phyloP scores from a whole-genome alignment of 192 early-diverging fungal genomes.

The Jimgerdemannia lactiflua region DNA sequence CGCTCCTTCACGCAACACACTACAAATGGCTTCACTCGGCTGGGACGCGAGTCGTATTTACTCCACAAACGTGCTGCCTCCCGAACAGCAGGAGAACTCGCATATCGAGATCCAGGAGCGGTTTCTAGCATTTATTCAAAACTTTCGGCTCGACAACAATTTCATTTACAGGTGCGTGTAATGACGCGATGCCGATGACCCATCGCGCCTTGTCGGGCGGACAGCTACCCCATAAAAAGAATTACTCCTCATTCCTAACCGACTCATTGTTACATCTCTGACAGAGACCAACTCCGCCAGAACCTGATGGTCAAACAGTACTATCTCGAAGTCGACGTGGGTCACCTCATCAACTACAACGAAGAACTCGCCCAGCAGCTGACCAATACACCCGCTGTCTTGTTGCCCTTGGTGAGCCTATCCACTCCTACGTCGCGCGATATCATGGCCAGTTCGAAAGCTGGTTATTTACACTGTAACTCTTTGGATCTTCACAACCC shows the following conservation, averaged over 20 bases:
- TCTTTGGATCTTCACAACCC: slow-evolving; percentile 3
- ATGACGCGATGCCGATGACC: not conserved
- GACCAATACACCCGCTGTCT: slow-evolving; percentile 73
- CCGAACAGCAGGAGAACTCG: slow-evolving; percentile 54
- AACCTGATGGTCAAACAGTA: slow-evolving; percentile 76
- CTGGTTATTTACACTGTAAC: not conserved
- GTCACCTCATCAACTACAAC: slow-evolving; percentile 80
- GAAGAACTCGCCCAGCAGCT: slow-evolving; percentile 81
- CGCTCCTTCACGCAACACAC: too few species aligned
- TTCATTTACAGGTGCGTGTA: slow-evolving; percentile 73
- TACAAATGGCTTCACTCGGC: slow-evolving; percentile 36
- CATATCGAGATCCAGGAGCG: slow-evolving; percentile 58
- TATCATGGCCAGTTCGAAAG: not conserved
- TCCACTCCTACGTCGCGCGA: too few species aligned
- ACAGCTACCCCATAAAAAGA: too few species aligned
- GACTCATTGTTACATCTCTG: not conserved
- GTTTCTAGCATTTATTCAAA: slow-evolving; percentile 82
- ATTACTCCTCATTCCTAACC: not conserved
- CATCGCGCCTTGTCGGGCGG: too few species aligned
- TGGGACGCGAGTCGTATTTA: slow-evolving; percentile 84
- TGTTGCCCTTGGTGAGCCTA: slow-evolving; percentile 70
- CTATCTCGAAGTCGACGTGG: slow-evolving; percentile 86
- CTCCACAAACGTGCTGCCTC: slow-evolving; percentile 63
- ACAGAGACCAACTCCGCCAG: slow-evolving; percentile 86
- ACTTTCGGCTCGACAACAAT: slow-evolving; percentile 80